A percentile compares a stretch with the other conserved stretches of the same genome.
phyloP scores from a whole-genome alignment of 2,329 filamentous ascomycete species.

The Aspergillus latus region DNA sequence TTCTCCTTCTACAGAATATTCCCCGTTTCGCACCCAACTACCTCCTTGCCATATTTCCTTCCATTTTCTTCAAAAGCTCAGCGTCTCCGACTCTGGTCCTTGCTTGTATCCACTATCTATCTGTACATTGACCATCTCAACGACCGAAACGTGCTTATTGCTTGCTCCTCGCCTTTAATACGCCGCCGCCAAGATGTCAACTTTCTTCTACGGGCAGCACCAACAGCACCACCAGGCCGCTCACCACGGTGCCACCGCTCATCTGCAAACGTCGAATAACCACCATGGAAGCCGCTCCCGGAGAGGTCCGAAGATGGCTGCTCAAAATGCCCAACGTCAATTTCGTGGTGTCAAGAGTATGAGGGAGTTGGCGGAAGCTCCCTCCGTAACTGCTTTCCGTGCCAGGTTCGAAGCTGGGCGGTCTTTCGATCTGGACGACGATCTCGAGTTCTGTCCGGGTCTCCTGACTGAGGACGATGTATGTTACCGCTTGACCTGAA shows the following conservation, averaged over 20 bases:
- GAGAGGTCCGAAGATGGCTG: slow-evolving; percentile 75
- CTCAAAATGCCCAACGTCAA: slow-evolving; percentile 82
- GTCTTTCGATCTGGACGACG: slow-evolving; percentile 94
- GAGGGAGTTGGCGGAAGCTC: slow-evolving; percentile 81
- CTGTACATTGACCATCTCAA: slow-evolving; percentile 21
- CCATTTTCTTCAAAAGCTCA: slow-evolving; percentile 20
- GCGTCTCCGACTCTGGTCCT: slow-evolving; percentile 19
- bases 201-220: slow-evolving; percentile 49
- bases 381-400: slow-evolving; percentile 74
- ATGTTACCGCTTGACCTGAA: slow-evolving; percentile 34
- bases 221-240: slow-evolving; percentile 48
- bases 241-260: slow-evolving; percentile 53
- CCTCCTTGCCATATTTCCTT: slow-evolving; percentile 24
- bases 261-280: slow-evolving; percentile 61
- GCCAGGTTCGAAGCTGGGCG: slow-evolving; percentile 85
- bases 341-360: slow-evolving; percentile 81
- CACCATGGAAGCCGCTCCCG: slow-evolving; percentile 84
- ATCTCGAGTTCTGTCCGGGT: slow-evolving; percentile 91
- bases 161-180: slow-evolving; percentile 12
- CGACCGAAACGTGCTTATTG: slow-evolving; percentile 20
- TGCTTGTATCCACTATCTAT: slow-evolving; percentile 25
- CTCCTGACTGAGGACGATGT: slow-evolving; percentile 93
- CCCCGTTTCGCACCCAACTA: slow-evolving; percentile 18
- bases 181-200: slow-evolving; percentile 43
- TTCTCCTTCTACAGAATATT: slow-evolving; percentile 20